A percentile compares a stretch with the other conserved stretches of the same genome.
Evolutionary conservation across 352 stramenopile genomes (phyloP).

Genomic region (Blastocystis sp.): DNA sequence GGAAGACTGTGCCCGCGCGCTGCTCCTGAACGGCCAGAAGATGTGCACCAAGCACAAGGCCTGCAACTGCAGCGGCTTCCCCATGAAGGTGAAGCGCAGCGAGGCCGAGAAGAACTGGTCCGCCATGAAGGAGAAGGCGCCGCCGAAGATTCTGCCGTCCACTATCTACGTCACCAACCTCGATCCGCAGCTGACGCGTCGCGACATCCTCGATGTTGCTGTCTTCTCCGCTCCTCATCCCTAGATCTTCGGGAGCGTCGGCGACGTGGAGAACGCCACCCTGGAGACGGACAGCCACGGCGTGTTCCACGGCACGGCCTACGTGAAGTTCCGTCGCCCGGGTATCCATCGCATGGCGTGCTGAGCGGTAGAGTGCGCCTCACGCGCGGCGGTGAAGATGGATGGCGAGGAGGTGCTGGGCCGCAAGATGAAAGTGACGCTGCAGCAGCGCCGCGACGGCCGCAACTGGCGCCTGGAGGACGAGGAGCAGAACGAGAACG

Average conservation of each 20-base stretch:
- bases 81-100: constrained; percentile 68
- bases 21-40: constrained; percentile 65
- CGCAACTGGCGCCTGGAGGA: constrained; percentile 28
- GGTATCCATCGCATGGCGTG: not conserved
- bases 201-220: constrained; percentile 23
- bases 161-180: constrained; percentile 50
- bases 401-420: constrained; percentile 18
- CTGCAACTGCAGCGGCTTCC: constrained; percentile 68
- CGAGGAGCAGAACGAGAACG: constrained; percentile 36
- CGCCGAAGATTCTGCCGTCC: constrained; percentile 60
- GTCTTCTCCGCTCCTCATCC: not conserved
- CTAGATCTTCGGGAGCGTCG: constrained; percentile 31
- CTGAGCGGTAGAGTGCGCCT: constrained; percentile 28
- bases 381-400: constrained; percentile 36
- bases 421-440: constrained; percentile 28
- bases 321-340: constrained; percentile 61
- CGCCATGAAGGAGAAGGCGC: constrained; percentile 48
- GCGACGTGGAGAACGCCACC: constrained; percentile 57
- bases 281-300: constrained; percentile 33
- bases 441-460: constrained; percentile 27
- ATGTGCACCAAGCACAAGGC: constrained; percentile 69
- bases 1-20: constrained; percentile 32
- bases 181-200: constrained; percentile 25
- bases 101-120: constrained; percentile 70
- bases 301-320: constrained; percentile 43